A percentile compares a stretch with the other conserved stretches of the same genome.
phyloP scores from a whole-genome alignment of 2,329 filamentous ascomycete genomes.

The Sclerotiophoma versabilis region DNA sequence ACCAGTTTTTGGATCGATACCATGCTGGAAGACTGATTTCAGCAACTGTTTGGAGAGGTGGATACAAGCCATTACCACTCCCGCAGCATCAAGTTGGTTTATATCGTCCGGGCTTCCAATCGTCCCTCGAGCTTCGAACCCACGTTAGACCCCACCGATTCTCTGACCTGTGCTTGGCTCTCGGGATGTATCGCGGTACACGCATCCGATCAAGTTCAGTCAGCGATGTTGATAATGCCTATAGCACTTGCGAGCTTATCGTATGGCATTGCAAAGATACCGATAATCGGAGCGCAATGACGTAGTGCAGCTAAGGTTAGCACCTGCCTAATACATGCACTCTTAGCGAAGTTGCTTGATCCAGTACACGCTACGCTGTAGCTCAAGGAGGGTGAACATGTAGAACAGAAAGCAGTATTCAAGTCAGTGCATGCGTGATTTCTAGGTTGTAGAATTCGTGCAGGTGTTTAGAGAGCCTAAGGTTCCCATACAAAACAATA shows the following conservation, averaged over 20 bases:
- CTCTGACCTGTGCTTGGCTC: conserved; percentile 1
- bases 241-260: conserved; percentile 25
- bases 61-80: background rate
- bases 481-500: background rate
- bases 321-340: conserved; percentile 27
- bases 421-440: background rate
- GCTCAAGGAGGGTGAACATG: background rate
- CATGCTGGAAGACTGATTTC: conserved; percentile 2
- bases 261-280: conserved; percentile 3
- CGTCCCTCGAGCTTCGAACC: background rate
- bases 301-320: conserved; percentile 17
- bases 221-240: conserved; percentile 22
- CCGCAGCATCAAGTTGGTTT: background rate
- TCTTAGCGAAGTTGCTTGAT: background rate
- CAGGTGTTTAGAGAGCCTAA: background rate
- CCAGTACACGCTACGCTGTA: background rate
- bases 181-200: background rate
- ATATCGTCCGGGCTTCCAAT: background rate
- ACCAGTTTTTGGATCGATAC: background rate
- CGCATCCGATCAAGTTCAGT: conserved; percentile 9
- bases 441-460: background rate
- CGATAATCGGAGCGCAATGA: conserved; percentile 32
- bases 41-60: background rate
- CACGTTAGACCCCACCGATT: background rate
- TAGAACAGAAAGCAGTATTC: background rate